Evolutionary conservation across 768 basidiomycete species (phyloP).

Genomic region (Macrolepiota fuliginosa): DNA sequence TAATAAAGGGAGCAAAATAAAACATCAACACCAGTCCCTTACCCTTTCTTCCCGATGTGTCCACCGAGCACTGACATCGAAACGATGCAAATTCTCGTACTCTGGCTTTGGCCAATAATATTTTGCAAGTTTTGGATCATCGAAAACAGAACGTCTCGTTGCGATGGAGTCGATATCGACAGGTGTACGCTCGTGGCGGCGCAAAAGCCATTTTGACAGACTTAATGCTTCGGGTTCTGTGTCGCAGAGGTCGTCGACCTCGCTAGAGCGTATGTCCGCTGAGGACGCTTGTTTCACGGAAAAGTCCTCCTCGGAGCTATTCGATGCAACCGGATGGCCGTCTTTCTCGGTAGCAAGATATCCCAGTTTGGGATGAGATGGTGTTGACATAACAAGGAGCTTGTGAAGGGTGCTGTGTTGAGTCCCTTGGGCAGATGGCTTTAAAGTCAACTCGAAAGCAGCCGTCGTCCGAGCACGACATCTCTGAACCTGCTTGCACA

Average conservation of each 20-base stretch:
- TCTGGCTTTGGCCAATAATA: constrained; percentile 48
- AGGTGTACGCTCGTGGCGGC: constrained; percentile 19
- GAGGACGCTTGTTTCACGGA: too few species aligned
- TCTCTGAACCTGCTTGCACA: too few species aligned
- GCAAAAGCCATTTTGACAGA: constrained; percentile 32
- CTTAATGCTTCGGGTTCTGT: constrained; percentile 33
- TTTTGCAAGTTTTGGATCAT: constrained; percentile 42
- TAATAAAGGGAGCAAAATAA: not conserved
- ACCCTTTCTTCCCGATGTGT: constrained; percentile 54
- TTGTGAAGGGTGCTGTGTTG: too few species aligned
- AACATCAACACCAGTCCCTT: constrained; percentile 3
- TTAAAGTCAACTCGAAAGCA: too few species aligned
- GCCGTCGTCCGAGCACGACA: too few species aligned
- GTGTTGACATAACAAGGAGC: too few species aligned
- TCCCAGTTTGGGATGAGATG: too few species aligned
- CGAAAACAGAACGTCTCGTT: constrained; percentile 52
- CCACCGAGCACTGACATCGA: constrained; percentile 49
- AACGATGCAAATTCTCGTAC: constrained; percentile 56
- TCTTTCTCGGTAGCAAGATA: too few species aligned
- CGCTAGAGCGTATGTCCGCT: not conserved
- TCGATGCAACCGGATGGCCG: too few species aligned
- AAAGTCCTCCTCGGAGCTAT: too few species aligned
- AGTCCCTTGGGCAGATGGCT: not conserved
- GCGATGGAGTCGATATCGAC: constrained; percentile 37
- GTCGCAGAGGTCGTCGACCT: constrained; percentile 31